These are phyloP conservation scores for Thinopyrum obtusiflorum DNA, from an alignment of 202 grass and related monocot genomes.

Conservation along the genomic window DNA sequence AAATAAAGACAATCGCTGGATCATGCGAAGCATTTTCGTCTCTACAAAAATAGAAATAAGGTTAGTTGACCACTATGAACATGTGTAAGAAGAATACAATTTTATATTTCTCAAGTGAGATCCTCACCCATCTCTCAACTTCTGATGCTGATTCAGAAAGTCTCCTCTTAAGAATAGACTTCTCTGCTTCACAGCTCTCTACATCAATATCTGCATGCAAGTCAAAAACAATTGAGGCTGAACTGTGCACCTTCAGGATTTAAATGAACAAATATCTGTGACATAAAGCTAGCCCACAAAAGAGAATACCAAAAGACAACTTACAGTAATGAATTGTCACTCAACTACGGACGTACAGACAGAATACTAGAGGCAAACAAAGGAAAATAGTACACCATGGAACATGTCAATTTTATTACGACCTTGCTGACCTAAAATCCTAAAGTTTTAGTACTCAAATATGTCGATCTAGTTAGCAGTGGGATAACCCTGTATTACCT, in stretches of 20 bases:
- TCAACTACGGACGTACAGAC: background rate
- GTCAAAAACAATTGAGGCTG: background rate
- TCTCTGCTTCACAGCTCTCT: constrained; percentile 73
- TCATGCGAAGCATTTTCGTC: constrained; percentile 85
- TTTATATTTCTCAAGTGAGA: constrained; percentile 8
- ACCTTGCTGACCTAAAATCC: background rate
- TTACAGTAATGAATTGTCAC: background rate
- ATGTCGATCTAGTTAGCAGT: background rate
- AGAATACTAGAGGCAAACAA: background rate
- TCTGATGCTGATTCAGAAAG: constrained; percentile 88
- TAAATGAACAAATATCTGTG: background rate
- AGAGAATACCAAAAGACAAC: background rate
- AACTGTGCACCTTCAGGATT: constrained; percentile 4
- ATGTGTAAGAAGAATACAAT: constrained; percentile 6
- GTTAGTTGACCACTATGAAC: constrained; percentile 7
- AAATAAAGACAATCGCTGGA: background rate
- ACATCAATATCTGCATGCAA: constrained; percentile 59
- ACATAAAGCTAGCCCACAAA: background rate
- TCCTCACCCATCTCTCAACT: constrained; percentile 86
- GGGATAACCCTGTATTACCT: background rate
- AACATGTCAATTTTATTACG: background rate
- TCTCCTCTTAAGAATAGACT: constrained; percentile 71
- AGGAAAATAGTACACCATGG: background rate
- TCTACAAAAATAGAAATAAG: constrained; percentile 53
- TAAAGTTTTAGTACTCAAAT: background rate